A percentile compares a stretch with the other conserved stretches of the same genome.
Conservation (phyloP, 2,329 filamentous ascomycete species). For the Venturia pyrina region DNA sequence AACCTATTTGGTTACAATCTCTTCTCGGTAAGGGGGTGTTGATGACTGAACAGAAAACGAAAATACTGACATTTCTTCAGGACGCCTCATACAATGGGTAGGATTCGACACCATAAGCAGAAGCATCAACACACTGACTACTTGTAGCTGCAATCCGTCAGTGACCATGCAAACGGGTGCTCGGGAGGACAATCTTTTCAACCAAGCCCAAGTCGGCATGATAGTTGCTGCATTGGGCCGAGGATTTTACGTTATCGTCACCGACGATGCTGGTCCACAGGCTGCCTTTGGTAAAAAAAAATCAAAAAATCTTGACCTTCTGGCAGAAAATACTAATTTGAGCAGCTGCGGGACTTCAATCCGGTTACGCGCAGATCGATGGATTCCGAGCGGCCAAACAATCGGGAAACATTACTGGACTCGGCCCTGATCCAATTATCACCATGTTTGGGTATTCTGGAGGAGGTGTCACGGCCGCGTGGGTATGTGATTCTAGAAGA, state of each 20-base stretch:
- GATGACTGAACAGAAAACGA: not conserved
- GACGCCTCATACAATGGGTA: not conserved
- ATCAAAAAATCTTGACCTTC: not conserved
- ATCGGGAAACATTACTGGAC: conserved; percentile 15
- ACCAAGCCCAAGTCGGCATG: not conserved
- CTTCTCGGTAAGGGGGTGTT: conserved; percentile 2
- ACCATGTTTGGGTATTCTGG: conserved; percentile 49
- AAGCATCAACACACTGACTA: not conserved
- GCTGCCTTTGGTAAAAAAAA: not conserved
- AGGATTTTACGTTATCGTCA: conserved; percentile 9
- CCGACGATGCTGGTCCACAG: conserved; percentile 11
- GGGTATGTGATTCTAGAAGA: conserved; percentile 21
- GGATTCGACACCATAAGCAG: not conserved
- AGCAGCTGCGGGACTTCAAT: conserved; percentile 18
- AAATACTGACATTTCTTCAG: not conserved
- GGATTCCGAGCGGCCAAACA: conserved; percentile 30
- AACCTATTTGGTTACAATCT: conserved; percentile 8
- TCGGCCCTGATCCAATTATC: conserved; percentile 16
- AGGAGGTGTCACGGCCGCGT: conserved; percentile 42
- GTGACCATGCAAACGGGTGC: conserved; percentile 8
- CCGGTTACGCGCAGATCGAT: conserved; percentile 36
- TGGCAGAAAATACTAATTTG: not conserved
- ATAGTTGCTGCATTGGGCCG: conserved; percentile 4
- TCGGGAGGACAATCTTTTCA: conserved; percentile 3
- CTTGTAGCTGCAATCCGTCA: conserved; percentile 8